Evolutionary conservation across 306 rosid genomes (phyloP), one percentile per base, ranked within the genome.

Genomic region (Dalbergia cultrata): DNA sequence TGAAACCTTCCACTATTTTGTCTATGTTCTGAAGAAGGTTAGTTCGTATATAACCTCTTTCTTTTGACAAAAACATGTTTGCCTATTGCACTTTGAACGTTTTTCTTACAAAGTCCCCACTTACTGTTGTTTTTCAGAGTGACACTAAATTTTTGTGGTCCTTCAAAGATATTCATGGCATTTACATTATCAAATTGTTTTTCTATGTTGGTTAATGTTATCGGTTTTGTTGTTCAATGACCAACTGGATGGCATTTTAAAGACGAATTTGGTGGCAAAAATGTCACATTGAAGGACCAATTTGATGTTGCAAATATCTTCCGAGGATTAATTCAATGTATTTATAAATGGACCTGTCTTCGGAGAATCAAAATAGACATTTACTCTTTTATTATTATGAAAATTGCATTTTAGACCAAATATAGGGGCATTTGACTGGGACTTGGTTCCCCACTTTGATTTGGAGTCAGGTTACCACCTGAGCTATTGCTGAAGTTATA

Each of bases 1-100:
- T 19, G 95, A 95, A 81, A 93, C 89, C 52, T 95, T 95, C 84
- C 97, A 93, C 89, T 95, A 95, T 82, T 95, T 92, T 80, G 83
- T 95, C 82, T 95, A 90, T 73, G 75, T 86, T 74, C 77, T 93
- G 86, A 90, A 86, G 69, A 95, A 95, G 97, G 98, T 91, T 61
- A 84, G 97, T 85, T 58, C 63, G 11, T 64, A 16, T 64, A 57
- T 72, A 66, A 64, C 57, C 61, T 47, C 9, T 68, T 68, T 59
- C 56, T 43, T 43, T 6, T 63, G 18, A 66, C n/a, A 21, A 64
- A 53, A 76, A n/a, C 45, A 52, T 8, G 71, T 22, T 22, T 59
- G 13, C 52, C 50, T 49, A 12, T 70, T 82, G 43, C 56, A 57
- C 21, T 57, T 33, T 44, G 31, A 16, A 63, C 49, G 37, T 64